Base-by-base conservation (phyloP, 176 grass and related monocot genomes). In the Phoenix roebelenii region DNA sequence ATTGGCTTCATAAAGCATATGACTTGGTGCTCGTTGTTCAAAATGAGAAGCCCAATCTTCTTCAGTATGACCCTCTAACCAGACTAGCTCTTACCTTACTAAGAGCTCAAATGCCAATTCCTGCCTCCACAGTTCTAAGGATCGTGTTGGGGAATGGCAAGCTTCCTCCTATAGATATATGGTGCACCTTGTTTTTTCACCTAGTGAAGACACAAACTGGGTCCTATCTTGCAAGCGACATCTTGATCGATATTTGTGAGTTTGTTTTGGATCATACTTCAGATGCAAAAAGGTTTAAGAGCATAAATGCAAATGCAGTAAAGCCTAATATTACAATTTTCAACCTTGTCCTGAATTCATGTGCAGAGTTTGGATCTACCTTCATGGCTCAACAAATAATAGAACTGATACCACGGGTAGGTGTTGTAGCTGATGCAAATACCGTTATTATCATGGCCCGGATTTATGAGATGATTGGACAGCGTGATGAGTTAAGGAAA, bases 291-390 rank as follows among this genome's bases (percentile, higher is more conserved):
- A 75, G 78, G 15, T 39, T 52, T 39, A 81, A 82, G 48, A 80
- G 74, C 18, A 32, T 91, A 52, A 63, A 77, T 67, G 71, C 35
- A 14, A 44, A 44, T 44, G 9, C 50, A 56, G 53, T 63, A 53
- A 97, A 88, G 66, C 83, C 69, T 49, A 90, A 71, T 65, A 58
- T 68, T 23, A 82, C 69, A 4, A 59, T 88, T 28, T 91, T 97
- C 54, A 97, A 97, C 68, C 77, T 88, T 69, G 85, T 97, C 68
- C 74, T 97, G 68, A 62, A 88, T 62, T 80, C 86, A 30, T 96
- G 77, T 66, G 74, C 85, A 54, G 79, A 66, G 19, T 91, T 80
- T 60, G 71, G 72, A 68, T 97, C 69, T 75, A 78, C 69, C 29
- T 77, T 97, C 51, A 97, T 83, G 73, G 74, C 83, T 66, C 68